Percentiles rank a stretch among this genome's conserved stretches.
These are phyloP conservation scores for Logfia minima DNA, from an alignment of 129 eudicot species.

Conservation along the genomic window DNA sequence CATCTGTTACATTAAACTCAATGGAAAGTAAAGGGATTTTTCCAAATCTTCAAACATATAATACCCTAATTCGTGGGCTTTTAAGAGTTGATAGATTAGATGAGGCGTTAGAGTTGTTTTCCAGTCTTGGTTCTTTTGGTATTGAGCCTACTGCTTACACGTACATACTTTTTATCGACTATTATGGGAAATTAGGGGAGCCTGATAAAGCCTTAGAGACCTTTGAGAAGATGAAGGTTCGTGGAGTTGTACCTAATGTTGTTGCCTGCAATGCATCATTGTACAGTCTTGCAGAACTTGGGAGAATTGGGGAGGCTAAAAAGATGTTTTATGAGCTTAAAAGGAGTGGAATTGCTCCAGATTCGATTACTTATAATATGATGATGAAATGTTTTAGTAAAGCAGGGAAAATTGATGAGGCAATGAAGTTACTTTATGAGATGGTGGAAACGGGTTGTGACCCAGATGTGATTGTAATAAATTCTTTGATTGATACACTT, in stretches of 20 bases:
- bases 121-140: conserved; percentile 49
- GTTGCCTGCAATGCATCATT: conserved; percentile 94
- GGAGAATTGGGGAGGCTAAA: conserved; percentile 79
- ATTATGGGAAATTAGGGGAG: conserved; percentile 76
- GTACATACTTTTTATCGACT: conserved; percentile 82
- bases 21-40: conserved; percentile 58
- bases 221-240: conserved; percentile 80
- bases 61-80: conserved; percentile 75
- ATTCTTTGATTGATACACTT: conserved; percentile 78
- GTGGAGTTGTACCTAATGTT: conserved; percentile 77
- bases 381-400: conserved; percentile 92
- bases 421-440: conserved; percentile 59
- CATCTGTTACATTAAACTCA: conserved; percentile 54
- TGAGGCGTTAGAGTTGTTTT: conserved; percentile 64
- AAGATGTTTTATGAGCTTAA: conserved; percentile 62
- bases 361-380: conserved; percentile 90
- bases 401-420: conserved; percentile 76
- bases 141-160: conserved; percentile 69
- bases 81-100: conserved; percentile 57
- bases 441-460: conserved; percentile 72
- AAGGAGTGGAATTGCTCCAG: conserved; percentile 84
- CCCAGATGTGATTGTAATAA: conserved; percentile 73
- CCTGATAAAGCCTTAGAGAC: conserved; percentile 76
- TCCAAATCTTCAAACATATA: conserved; percentile 89
- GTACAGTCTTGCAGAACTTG: conserved; percentile 74